phyloP scores from a whole-genome alignment of 1,284 basidiomycete genomes.

The Heterobasidion occidentale region DNA sequence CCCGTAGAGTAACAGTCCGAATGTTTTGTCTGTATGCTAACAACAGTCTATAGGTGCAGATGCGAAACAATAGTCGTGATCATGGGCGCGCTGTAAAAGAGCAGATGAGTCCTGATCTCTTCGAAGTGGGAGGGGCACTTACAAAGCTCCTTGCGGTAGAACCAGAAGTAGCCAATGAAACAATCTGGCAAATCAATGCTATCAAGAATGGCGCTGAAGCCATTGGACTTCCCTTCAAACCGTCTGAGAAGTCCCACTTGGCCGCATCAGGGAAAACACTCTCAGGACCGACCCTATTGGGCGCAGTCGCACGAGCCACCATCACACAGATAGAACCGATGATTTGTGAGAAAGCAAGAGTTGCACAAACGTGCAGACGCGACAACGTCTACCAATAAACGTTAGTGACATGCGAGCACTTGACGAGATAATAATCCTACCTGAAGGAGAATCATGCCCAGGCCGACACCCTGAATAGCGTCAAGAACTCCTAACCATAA shows the following conservation, averaged over 20 bases:
- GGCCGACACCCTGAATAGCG: conserved; percentile 86
- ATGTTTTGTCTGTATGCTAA: neutral
- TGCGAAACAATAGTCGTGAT: conserved; percentile 20
- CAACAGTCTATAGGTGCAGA: conserved; percentile 16
- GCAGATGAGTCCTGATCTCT: neutral
- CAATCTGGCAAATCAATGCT: conserved; percentile 68
- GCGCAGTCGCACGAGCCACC: conserved; percentile 80
- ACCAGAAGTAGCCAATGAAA: conserved; percentile 89
- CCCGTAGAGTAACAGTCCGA: neutral
- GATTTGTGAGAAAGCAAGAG: conserved; percentile 80
- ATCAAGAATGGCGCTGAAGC: conserved; percentile 83
- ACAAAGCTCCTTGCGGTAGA: conserved; percentile 84
- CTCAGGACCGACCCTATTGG: conserved; percentile 75
- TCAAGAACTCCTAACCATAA: conserved; percentile 91
- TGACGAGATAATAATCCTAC: conserved; percentile 19
- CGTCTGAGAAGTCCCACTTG: conserved; percentile 76
- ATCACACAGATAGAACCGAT: conserved; percentile 79
- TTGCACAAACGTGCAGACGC: conserved; percentile 87
- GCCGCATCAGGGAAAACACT: conserved; percentile 90
- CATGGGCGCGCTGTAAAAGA: conserved; percentile 29
- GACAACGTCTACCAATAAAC: conserved; percentile 59
- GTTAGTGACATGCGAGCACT: neutral
- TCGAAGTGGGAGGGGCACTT: conserved; percentile 13
- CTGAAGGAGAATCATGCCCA: conserved; percentile 91
- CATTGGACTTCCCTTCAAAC: conserved; percentile 69